Base-by-base conservation (phyloP, 495 filamentous ascomycete species). In the Cenococcum geophilum region DNA sequence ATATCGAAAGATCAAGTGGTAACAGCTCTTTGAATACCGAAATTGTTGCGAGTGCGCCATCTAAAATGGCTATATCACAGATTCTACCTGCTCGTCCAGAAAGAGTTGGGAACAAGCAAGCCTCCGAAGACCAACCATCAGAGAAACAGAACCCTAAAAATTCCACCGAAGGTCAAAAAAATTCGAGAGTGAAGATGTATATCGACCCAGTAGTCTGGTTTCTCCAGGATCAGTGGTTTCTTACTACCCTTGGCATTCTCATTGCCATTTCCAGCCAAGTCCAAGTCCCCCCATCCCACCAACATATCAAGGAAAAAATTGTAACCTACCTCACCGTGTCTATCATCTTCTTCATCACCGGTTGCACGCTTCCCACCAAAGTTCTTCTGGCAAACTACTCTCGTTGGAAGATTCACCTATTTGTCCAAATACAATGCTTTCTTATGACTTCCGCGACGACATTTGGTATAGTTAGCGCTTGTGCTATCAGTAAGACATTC, bases 261-360 rank as follows among this genome's bases (percentile, higher is more conserved):
- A 73, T 78, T 37, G 59, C 67, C 18, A 66, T 78, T 22, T 69
- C 76, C 21, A 74, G 70, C 56, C 74, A 76, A 49, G 70, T 73
- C 6, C 76, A 77, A 60, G 74, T 76, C 3, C 73, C 75, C 0
- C 20, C 16, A 1, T 36, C 66, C 0, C 63, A 71, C 10, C 76
- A 77, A 57, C 52, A 70, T 5, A 49, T 60, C 25, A 78, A 77
- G 56, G 51, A 71, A 55, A 68, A 60, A 1, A 53, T 74, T 1
- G 61, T 74, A 10, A 73, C 70, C 32, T 78, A 78, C 58, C 63
- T 76, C 5, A 66, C 62, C 50, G 71, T 76, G 14, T 60, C 68
- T 23, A 59, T 76, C 35, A 77, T 77, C 55, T 77, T 77, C 62
- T 71, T 77, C 63, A 68, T 75, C 35, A 78, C 73, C 5, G 76